Percentiles rank a stretch among this genome's conserved stretches.
Conservation (phyloP, 495 filamentous ascomycete genomes). For the Xylaria castorea region DNA sequence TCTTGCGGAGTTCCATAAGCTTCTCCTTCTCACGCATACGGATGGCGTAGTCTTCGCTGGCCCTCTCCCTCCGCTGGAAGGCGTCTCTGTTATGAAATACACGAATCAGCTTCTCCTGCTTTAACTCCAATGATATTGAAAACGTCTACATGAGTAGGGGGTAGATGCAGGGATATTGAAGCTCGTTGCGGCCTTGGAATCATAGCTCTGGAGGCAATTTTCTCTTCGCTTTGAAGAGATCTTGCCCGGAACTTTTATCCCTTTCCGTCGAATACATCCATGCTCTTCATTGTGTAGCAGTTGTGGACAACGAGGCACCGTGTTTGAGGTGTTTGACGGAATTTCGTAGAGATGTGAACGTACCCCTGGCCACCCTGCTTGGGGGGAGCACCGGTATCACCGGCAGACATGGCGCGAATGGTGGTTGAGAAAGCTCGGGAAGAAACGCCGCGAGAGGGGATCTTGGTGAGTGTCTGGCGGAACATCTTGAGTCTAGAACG, state of each 20-base stretch:
- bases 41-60: constrained; percentile 84
- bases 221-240: neutral
- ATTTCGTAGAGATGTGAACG: constrained; percentile 34
- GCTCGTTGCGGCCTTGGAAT: neutral
- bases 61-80: constrained; percentile 90
- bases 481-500: constrained; percentile 60
- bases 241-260: neutral
- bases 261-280: neutral
- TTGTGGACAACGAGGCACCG: neutral
- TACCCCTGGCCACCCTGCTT: constrained; percentile 50
- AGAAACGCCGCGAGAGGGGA: constrained; percentile 54
- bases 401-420: constrained; percentile 66
- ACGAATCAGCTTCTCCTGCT: constrained; percentile 7
- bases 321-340: neutral
- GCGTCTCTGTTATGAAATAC: constrained; percentile 66
- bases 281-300: neutral
- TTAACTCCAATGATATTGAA: neutral
- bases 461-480: constrained; percentile 67
- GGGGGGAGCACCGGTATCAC: constrained; percentile 71
- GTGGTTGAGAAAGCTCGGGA: constrained; percentile 67
- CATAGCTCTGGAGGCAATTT: neutral
- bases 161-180: neutral
- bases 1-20: constrained; percentile 75
- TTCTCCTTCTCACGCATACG: constrained; percentile 84
- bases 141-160: too few species aligned